Percentiles rank a stretch among this genome's conserved stretches.
Conservation (phyloP, 345 rosid genomes). For the Bruguiera sexangula region DNA sequence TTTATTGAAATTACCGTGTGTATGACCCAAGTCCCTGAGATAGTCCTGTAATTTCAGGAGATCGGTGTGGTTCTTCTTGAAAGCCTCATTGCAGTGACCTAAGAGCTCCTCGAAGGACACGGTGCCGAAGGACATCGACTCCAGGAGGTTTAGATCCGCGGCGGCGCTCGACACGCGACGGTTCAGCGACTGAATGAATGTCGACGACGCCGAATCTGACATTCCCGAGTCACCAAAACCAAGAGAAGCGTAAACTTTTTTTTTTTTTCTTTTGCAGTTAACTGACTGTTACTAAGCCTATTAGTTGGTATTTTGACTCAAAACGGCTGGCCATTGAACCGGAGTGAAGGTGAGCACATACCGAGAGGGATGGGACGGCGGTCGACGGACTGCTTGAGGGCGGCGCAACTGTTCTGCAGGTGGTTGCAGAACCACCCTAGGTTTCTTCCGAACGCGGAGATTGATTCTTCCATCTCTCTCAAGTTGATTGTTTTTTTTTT, state of each 20-base stretch:
- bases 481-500: background rate
- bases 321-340: too few relatives aligned
- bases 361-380: constrained; percentile 88
- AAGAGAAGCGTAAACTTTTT: background rate
- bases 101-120: constrained; percentile 83
- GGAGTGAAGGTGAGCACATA: background rate
- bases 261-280: background rate
- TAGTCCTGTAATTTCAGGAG: constrained; percentile 45
- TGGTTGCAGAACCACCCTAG: constrained; percentile 70
- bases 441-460: constrained; percentile 41
- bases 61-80: constrained; percentile 46
- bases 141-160: constrained; percentile 57
- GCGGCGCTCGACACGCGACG: constrained; percentile 55
- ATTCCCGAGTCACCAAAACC: background rate
- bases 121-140: constrained; percentile 70
- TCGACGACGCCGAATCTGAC: constrained; percentile 77
- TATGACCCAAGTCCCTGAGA: constrained; percentile 42
- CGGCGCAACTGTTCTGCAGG: constrained; percentile 61
- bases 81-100: constrained; percentile 74
- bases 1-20: constrained; percentile 34
- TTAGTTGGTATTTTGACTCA: too few relatives aligned
- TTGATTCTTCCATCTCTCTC: constrained; percentile 50
- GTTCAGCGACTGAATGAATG: constrained; percentile 66
- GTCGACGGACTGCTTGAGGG: constrained; percentile 62
- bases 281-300: background rate